Base-by-base conservation (phyloP, 331 rosid genomes). In the Pyrus hybrid region DNA sequence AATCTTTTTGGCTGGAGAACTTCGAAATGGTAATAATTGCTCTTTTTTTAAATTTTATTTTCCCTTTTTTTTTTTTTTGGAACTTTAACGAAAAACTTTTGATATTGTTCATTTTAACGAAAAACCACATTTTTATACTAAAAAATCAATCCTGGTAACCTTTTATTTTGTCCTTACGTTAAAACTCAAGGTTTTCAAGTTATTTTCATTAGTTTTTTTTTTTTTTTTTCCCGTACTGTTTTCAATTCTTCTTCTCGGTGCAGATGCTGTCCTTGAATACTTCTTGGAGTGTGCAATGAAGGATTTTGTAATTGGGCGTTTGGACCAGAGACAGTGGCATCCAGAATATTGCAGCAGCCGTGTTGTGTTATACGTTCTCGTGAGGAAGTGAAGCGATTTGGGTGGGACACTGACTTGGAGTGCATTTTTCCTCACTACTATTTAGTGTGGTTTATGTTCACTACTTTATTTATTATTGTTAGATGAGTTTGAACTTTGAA, bases 211-310 rank as follows among this genome's bases (percentile, higher is more conserved):
- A 26, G 28, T 26, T n/a, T n/a, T n/a, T 26, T 26, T 1, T 1
- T 26, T 26, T 26, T 26, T 26, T 26, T 37, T 37, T 37, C 0
- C 30, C 6, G 22, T 20, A 13, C 29, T 57, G 29, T 45, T 73
- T 54, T 67, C 37, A 51, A 80, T 20, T 71, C 22, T 57, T 67
- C 56, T 49, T 80, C 70, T 63, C 72, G 61, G 63, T 32, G 74
- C 91, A 92, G 97, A 92, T 87, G 91, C 93, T 68, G 83, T 92
- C 83, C 96, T 92, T 17, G 96, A 90, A 83, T 90, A 85, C 86
- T 92, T 92, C 82, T 74, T 92, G 33, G 92, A 92, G 70, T 85
- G 84, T 41, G 92, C 93, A 63, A 83, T 88, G 93, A 82, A 87
- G 60, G 79, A 75, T 81, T 92, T 92, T 85, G 29, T 62, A 45